phyloP scores from a whole-genome alignment of 1,139 yeast genomes.

The Nadsonia starkeyi-henricii region DNA sequence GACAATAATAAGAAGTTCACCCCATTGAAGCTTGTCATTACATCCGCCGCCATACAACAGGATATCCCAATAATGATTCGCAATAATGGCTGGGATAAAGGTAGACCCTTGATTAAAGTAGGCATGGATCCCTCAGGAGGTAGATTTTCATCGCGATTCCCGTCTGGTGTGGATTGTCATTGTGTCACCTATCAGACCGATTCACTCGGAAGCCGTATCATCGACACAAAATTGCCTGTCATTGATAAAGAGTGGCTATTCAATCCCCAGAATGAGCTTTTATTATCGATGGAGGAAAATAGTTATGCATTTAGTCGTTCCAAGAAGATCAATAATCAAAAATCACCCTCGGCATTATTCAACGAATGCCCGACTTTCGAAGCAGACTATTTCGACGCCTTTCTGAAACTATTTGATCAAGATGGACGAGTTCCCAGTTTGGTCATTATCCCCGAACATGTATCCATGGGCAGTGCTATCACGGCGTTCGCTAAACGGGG shows the following conservation, averaged over 20 bases:
- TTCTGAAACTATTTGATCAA: neutral
- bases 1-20: slow-evolving; percentile 2
- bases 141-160: neutral
- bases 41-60: slow-evolving; percentile 3
- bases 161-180: neutral
- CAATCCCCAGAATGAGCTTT: neutral
- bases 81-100: slow-evolving; percentile 4
- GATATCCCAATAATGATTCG: slow-evolving; percentile 1
- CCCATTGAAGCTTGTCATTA: slow-evolving; percentile 2
- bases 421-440: neutral
- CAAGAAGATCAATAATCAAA: neutral
- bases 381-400: neutral
- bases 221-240: neutral
- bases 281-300: neutral
- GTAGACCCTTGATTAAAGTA: slow-evolving; percentile 4
- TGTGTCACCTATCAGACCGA: neutral
- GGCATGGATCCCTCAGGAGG: slow-evolving; percentile 1
- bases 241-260: neutral
- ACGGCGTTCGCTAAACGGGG: neutral
- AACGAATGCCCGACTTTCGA: neutral
- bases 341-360: neutral
- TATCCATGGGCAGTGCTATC: neutral
- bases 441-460: neutral
- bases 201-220: neutral
- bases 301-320: neutral